phyloP scores from a whole-genome alignment of 768 basidiomycete genomes.

The Tricholoma bakamatsutake region DNA sequence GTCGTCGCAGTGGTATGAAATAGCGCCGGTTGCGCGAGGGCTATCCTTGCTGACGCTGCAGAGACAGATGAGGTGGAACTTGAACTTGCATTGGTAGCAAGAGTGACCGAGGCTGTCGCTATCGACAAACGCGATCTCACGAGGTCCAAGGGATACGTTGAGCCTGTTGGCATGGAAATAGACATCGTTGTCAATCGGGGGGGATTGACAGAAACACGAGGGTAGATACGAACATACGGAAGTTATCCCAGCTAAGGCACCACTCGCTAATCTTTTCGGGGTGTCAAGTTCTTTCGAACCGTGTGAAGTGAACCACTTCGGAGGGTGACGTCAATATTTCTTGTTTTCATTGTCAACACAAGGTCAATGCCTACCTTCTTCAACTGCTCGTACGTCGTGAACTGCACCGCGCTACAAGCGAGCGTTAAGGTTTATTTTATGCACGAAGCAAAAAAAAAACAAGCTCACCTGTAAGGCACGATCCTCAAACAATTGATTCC shows the following conservation, averaged over 20 bases:
- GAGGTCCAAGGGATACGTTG: slow-evolving; percentile 92
- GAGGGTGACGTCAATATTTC: slow-evolving; percentile 26
- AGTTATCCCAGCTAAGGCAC: slow-evolving; percentile 89
- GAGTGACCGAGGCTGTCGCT: slow-evolving; percentile 75
- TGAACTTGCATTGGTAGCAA: slow-evolving; percentile 19
- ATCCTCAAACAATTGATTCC: slow-evolving; percentile 85
- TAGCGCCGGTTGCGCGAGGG: slow-evolving; percentile 35
- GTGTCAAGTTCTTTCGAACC: slow-evolving; percentile 82
- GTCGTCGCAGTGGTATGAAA: slow-evolving; percentile 51
- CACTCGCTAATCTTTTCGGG: slow-evolving; percentile 76
- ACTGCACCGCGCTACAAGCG: slow-evolving; percentile 68
- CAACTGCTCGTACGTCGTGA: slow-evolving; percentile 84
- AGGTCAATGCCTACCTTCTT: slow-evolving; percentile 57
- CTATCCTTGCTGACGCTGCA: slow-evolving; percentile 18
- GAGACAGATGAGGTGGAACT: slow-evolving; percentile 21
- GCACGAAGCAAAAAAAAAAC: not conserved
- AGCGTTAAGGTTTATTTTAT: not conserved
- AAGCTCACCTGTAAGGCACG: slow-evolving; percentile 70
- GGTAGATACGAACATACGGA: slow-evolving; percentile 71
- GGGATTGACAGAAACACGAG: slow-evolving; percentile 5
- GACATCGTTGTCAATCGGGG: not conserved
- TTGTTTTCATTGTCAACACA: not conserved
- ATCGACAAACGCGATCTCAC: slow-evolving; percentile 90
- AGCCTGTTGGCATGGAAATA: slow-evolving; percentile 35
- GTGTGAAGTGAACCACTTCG: slow-evolving; percentile 62